phyloP scores from a whole-genome alignment of 345 rosid species.

The Corymbia maculata region DNA sequence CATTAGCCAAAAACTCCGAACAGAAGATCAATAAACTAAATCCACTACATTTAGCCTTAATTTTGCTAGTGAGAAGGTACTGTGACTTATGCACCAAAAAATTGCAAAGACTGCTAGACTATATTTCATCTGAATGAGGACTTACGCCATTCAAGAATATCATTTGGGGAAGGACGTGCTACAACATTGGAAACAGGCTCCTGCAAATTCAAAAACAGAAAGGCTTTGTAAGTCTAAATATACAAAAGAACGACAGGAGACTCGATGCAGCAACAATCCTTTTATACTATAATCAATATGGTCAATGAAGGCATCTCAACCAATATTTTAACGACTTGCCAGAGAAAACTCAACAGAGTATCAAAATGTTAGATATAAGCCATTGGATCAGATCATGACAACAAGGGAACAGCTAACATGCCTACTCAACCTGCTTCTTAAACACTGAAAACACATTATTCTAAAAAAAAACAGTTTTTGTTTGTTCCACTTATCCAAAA shows the following conservation, averaged over 20 bases:
- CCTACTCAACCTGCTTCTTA: background rate
- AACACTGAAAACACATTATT: background rate
- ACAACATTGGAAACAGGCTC: conserved; percentile 92
- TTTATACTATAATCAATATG: background rate
- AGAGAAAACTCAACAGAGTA: background rate
- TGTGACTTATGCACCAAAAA: background rate
- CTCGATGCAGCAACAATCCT: background rate
- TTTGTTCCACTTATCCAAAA: background rate
- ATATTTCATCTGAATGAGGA: background rate
- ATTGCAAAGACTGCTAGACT: background rate
- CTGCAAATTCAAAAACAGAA: conserved; percentile 29
- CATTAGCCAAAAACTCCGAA: background rate
- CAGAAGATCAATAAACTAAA: background rate
- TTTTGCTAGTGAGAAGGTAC: background rate
- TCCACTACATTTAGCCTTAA: background rate
- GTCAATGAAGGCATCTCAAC: background rate
- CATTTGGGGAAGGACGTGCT: conserved; percentile 87
- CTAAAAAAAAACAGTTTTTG: background rate
- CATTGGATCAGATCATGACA: background rate
- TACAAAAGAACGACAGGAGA: background rate
- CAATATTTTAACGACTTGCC: background rate
- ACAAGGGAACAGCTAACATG: background rate
- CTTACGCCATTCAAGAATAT: conserved; percentile 99
- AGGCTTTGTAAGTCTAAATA: background rate
- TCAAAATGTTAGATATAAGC: background rate